Conservation (phyloP, 2,329 filamentous ascomycete genomes). For the Paraconiothyrium brasiliense region DNA sequence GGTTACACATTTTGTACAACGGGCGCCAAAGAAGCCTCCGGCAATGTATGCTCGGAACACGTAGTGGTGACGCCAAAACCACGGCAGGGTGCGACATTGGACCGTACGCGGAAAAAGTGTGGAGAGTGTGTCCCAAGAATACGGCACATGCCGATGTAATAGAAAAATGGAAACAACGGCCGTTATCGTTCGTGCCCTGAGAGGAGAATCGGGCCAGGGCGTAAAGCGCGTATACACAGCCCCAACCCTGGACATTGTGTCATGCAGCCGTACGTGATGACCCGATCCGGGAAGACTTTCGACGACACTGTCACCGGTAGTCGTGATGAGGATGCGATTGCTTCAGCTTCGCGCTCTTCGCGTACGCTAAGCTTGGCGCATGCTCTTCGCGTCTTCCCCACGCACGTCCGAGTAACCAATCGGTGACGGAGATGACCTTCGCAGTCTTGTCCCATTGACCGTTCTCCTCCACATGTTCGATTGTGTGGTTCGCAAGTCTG, state of each 20-base stretch:
- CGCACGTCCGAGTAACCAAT: constrained; percentile 90
- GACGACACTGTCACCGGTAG: constrained; percentile 7
- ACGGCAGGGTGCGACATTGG: not conserved
- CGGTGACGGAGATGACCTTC: constrained; percentile 88
- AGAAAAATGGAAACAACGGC: not conserved
- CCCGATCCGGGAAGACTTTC: not conserved
- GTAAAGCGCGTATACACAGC: not conserved
- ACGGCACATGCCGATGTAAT: too few species aligned
- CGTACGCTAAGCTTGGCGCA: constrained; percentile 55
- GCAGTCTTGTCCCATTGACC: constrained; percentile 85
- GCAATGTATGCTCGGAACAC: constrained; percentile 17
- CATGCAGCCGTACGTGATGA: not conserved
- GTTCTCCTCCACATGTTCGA: constrained; percentile 89
- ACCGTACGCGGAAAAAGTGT: not conserved
- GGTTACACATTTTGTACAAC: constrained; percentile 40
- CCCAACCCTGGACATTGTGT: too few species aligned
- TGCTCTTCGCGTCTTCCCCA: constrained; percentile 60
- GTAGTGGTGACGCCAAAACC: constrained; percentile 9
- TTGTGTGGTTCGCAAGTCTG: constrained; percentile 84
- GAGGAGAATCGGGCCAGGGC: not conserved
- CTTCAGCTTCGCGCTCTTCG: constrained; percentile 28
- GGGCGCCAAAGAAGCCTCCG: constrained; percentile 11
- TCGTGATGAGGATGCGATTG: constrained; percentile 11
- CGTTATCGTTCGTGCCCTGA: not conserved
- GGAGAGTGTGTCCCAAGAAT: not conserved